A percentile compares a stretch with the other conserved stretches of the same genome.
Evolutionary conservation across 2,329 filamentous ascomycete species (phyloP).

Genomic region (Zopfia rhizophila): DNA sequence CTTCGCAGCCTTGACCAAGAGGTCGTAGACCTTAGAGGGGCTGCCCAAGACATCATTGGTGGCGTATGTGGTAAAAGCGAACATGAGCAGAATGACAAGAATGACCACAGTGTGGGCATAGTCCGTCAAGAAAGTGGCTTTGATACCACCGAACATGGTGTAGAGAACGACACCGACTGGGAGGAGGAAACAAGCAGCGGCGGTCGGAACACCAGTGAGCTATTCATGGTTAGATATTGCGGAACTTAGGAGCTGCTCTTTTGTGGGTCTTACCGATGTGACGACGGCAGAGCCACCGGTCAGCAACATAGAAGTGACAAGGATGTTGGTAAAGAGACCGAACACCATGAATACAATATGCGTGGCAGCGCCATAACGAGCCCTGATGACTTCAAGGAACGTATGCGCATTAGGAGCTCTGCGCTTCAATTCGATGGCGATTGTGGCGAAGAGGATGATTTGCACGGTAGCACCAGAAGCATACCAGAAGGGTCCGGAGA

Average conservation of each 20-base stretch:
- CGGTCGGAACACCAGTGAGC: slow-evolving; percentile 78
- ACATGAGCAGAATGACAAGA: slow-evolving; percentile 85
- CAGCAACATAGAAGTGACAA: slow-evolving; percentile 89
- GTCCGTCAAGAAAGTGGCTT: slow-evolving; percentile 76
- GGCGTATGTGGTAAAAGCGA: slow-evolving; percentile 83
- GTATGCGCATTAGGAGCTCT: slow-evolving; percentile 87
- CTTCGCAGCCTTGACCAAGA: slow-evolving; percentile 74
- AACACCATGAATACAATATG: slow-evolving; percentile 86
- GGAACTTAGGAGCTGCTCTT: neutral
- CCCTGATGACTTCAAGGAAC: slow-evolving; percentile 84
- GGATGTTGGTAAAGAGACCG: slow-evolving; percentile 81
- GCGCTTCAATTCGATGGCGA: slow-evolving; percentile 89
- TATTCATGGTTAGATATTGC: slow-evolving; percentile 61
- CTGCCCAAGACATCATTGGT: slow-evolving; percentile 78
- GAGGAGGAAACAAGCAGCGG: slow-evolving; percentile 84
- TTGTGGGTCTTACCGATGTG: slow-evolving; percentile 34
- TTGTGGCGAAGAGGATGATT: slow-evolving; percentile 87
- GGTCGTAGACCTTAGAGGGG: slow-evolving; percentile 80
- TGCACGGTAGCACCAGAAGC: slow-evolving; percentile 63
- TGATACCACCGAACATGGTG: slow-evolving; percentile 79
- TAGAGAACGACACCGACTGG: slow-evolving; percentile 85
- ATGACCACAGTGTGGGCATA: slow-evolving; percentile 89
- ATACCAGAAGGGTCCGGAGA: slow-evolving; percentile 73
- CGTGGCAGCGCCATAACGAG: slow-evolving; percentile 77
- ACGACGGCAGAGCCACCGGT: slow-evolving; percentile 81